Base-by-base conservation (phyloP, 2,329 filamentous ascomycete genomes). In the Fusarium papillatum region DNA sequence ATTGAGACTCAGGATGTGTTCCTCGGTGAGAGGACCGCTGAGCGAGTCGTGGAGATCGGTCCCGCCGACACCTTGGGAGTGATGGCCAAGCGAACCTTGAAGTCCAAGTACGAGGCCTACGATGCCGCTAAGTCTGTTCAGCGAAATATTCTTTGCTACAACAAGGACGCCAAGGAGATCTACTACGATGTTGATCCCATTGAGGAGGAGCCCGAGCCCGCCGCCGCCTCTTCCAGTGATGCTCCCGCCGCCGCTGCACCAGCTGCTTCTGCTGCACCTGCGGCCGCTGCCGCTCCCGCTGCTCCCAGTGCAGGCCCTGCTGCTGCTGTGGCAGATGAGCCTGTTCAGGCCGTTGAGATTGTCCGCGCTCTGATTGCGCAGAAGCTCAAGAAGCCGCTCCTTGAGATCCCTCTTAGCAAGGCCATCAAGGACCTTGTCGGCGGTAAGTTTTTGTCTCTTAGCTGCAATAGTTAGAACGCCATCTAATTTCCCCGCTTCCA, bases 1-100 rank as follows among this genome's bases (percentile, higher is more conserved):
- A 99, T 99, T 86, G 97, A 99, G 88, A 99, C 97, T 67, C 97
- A 99, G 88, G 97, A 99, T 96, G 97, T 99, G 81, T 97, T 99
- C 82, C 94, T 99, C 80, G 96, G 94, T 77, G 95, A 98, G 86
- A 97, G 98, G 88, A 94, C 93, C 64, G 97, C 97, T 63, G 97
- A 99, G 90, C 93, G 97, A 83, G 97, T 99, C 83, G 97, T 99
- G 81, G 97, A 99, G 86, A 94, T 99, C 80, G 97, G 97, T 84
- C 97, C 97, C 31, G 96, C 96, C 81, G 96, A 99, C 86, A 99
- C 97, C 31, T 92, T 99, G 41, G 96, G 96, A 83, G 96, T 95
- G 70, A 99, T 99, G 97, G 97, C 97, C 77, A 97, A 96, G 89
- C 92, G 96, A 80, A 99, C 97, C 66, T 87, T 99, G 74, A 95